Conservation (phyloP, 345 rosid genomes). For the Draba incana region DNA sequence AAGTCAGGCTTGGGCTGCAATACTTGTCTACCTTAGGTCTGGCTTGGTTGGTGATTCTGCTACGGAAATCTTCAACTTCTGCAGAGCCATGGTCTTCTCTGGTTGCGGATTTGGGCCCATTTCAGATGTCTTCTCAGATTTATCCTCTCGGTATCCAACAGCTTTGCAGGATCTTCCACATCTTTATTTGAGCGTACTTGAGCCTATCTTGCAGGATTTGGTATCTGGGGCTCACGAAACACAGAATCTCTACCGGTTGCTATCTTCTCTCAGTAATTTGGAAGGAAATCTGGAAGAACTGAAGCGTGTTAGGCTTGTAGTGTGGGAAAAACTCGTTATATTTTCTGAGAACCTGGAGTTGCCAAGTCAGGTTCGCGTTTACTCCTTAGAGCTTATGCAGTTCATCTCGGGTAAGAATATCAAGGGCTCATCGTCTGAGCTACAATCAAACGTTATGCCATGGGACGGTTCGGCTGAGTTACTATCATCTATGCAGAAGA, state of each 20-base stretch:
- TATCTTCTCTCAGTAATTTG: conserved; percentile 77
- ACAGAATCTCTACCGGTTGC: conserved; percentile 56
- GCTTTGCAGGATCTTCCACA: conserved; percentile 54
- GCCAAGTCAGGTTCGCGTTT: conserved; percentile 74
- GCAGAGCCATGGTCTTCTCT: conserved; percentile 82
- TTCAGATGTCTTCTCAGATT: conserved; percentile 68
- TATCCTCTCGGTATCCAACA: conserved; percentile 44
- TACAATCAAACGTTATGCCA: conserved; percentile 56
- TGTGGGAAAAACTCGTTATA: conserved; percentile 74
- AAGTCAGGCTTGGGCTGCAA: conserved; percentile 81
- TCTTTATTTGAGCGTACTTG: conserved; percentile 65
- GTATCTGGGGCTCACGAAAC: conserved; percentile 51
- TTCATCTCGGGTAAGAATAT: conserved; percentile 58
- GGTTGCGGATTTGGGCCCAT: conserved; percentile 80
- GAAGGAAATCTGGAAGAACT: conserved; percentile 73
- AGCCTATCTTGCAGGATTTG: conserved; percentile 63
- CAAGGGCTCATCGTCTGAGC: conserved; percentile 62
- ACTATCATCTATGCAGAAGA: conserved; percentile 51
- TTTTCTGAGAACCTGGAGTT: conserved; percentile 78
- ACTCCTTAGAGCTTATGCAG: conserved; percentile 89
- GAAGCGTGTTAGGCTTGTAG: conserved; percentile 64
- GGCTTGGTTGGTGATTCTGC: conserved; percentile 58
- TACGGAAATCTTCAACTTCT: conserved; percentile 56
- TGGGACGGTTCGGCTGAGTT: conserved; percentile 89
- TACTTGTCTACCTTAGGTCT: conserved; percentile 52